These are phyloP conservation scores for Aspergillus neoniger DNA, from an alignment of 2,329 filamentous ascomycete genomes.

Conservation along the genomic window DNA sequence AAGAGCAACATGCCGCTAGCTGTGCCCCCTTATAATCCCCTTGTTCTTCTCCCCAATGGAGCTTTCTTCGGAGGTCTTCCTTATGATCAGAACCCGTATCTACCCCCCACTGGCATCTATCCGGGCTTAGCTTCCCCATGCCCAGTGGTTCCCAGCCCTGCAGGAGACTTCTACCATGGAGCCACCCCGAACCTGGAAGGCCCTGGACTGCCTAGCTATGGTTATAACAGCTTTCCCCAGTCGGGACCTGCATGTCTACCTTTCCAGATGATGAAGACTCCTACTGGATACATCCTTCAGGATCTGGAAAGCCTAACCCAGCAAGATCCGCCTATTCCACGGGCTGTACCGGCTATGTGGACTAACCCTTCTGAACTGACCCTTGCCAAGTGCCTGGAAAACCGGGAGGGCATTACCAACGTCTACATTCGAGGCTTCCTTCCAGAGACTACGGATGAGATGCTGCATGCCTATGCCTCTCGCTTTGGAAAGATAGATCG, in stretches of 20 bases:
- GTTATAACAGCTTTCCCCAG: constrained; percentile 67
- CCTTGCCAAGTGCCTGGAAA: constrained; percentile 90
- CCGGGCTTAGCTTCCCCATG: constrained; percentile 36
- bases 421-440: constrained; percentile 97
- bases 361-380: constrained; percentile 83
- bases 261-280: constrained; percentile 50
- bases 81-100: constrained; percentile 36
- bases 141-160: constrained; percentile 33
- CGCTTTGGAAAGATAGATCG: constrained; percentile 94
- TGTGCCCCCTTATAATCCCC: constrained; percentile 30
- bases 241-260: constrained; percentile 44
- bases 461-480: constrained; percentile 76
- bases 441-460: constrained; percentile 90
- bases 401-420: constrained; percentile 92
- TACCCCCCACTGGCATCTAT: constrained; percentile 38
- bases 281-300: constrained; percentile 48
- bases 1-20: constrained; percentile 30
- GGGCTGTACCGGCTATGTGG: constrained; percentile 83
- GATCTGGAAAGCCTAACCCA: constrained; percentile 66
- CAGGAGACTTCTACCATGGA: constrained; percentile 62
- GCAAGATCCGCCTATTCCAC: constrained; percentile 79
- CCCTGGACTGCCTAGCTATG: constrained; percentile 50
- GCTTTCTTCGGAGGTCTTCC: constrained; percentile 35
- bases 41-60: constrained; percentile 37
- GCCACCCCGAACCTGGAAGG: constrained; percentile 57